phyloP scores from a whole-genome alignment of 192 early-diverging fungal species.

The Coemansia furcata region DNA sequence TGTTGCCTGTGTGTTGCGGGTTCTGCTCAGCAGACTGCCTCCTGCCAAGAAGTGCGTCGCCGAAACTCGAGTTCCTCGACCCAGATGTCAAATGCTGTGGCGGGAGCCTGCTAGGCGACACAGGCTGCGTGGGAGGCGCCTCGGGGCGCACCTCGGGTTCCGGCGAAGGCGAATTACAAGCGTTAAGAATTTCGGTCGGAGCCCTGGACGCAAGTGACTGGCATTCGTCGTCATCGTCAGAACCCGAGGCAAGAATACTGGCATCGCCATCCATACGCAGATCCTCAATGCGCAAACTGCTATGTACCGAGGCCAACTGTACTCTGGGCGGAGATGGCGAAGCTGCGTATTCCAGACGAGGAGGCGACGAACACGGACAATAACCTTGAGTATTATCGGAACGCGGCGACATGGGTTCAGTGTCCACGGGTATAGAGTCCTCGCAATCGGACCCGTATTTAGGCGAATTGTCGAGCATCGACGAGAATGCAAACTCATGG shows the following conservation, averaged over 20 bases:
- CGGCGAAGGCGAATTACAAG: neutral
- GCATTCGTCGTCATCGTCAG: neutral
- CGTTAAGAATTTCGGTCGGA: neutral
- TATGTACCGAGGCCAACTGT: neutral
- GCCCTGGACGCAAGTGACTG: neutral
- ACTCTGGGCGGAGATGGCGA: neutral
- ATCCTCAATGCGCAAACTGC: neutral
- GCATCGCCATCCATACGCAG: neutral
- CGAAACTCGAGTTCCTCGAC: neutral
- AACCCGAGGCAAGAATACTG: neutral
- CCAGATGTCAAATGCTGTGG: neutral
- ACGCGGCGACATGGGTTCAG: neutral
- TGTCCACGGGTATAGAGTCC: neutral
- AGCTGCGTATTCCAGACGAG: neutral
- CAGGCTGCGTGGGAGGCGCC: slow-evolving; percentile 28
- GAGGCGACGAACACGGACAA: neutral
- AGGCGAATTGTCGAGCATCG: slow-evolving; percentile 6
- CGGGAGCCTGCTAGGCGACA: slow-evolving; percentile 25
- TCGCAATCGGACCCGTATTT: neutral
- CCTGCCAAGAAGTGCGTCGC: neutral
- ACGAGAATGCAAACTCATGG: neutral
- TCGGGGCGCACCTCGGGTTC: neutral
- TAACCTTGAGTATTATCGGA: neutral
- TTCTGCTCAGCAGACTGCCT: neutral
- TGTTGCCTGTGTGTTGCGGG: neutral